Evolutionary conservation across 1,139 yeast genomes (phyloP).

Genomic region (Yamadazyma trypodendri): DNA sequence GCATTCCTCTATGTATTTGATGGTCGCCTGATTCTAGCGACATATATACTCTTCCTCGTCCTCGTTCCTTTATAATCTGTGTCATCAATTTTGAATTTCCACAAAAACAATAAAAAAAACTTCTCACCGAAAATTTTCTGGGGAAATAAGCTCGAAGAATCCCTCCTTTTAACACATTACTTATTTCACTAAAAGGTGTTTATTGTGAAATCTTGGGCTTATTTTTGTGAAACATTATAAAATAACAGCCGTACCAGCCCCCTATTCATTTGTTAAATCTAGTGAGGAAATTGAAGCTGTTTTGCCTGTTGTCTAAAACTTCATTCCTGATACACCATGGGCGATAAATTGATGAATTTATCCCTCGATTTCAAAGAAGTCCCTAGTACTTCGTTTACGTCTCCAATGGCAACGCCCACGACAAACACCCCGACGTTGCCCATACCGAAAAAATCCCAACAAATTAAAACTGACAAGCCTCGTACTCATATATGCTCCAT

Average conservation of each 20-base stretch:
- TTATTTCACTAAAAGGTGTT: background rate
- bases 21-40: no score
- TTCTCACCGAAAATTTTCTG: constrained; percentile 2
- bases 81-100: background rate
- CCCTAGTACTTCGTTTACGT: background rate
- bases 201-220: background rate
- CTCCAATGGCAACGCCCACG: background rate
- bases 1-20: no score
- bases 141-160: background rate
- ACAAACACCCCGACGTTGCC: constrained; percentile 46
- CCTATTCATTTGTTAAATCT: background rate
- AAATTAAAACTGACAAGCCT: constrained; percentile 85
- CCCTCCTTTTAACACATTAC: background rate
- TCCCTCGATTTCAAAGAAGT: background rate
- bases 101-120: background rate
- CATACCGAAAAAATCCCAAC: constrained; percentile 81
- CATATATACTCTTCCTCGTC: no score
- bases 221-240: background rate
- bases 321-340: background rate
- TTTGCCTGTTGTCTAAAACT: no score
- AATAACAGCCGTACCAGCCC: background rate
- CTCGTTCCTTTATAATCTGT: background rate
- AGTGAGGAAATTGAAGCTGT: background rate
- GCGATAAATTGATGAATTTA: constrained; percentile 2
- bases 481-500: constrained; percentile 87